phyloP scores from a whole-genome alignment of 2,329 filamentous ascomycete genomes.

The Chaetomium sp. region DNA sequence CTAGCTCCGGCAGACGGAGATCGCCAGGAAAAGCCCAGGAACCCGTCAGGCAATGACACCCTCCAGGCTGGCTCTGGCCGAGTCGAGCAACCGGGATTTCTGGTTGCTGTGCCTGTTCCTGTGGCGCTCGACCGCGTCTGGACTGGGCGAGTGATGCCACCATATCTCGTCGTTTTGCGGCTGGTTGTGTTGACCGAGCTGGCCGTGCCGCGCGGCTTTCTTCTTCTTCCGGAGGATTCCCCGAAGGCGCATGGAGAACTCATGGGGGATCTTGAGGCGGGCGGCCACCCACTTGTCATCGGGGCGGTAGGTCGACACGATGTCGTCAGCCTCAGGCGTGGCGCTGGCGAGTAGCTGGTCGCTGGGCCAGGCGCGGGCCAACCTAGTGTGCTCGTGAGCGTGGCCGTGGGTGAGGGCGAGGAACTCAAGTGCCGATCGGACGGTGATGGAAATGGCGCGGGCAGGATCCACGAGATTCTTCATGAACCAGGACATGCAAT shows the following conservation, averaged over 20 bases:
- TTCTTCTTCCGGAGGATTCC: conserved; percentile 38
- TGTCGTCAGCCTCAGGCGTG: conserved; percentile 31
- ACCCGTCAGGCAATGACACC: conserved; percentile 10
- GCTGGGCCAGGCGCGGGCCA: conserved; percentile 41
- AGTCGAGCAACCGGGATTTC: conserved; percentile 1
- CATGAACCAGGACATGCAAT: conserved; percentile 49
- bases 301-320: conserved; percentile 48
- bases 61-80: background rate
- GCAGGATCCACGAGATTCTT: conserved; percentile 59
- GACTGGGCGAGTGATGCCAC: conserved; percentile 28
- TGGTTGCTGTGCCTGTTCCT: conserved; percentile 6
- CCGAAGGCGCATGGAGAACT: conserved; percentile 45
- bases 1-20: conserved; percentile 14
- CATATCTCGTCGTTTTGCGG: conserved; percentile 28
- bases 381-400: conserved; percentile 35
- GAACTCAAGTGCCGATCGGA: conserved; percentile 58
- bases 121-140: conserved; percentile 20
- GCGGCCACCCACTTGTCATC: conserved; percentile 53
- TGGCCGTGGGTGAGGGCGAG: conserved; percentile 45
- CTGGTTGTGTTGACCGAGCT: conserved; percentile 29
- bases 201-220: conserved; percentile 31
- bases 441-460: conserved; percentile 56
- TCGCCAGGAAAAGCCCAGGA: conserved; percentile 7
- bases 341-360: conserved; percentile 40
- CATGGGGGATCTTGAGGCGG: conserved; percentile 51